Evolutionary conservation across 306 rosid species (phyloP), one percentile per base, ranked within the genome.

Genomic region (Lagenaria siceraria): DNA sequence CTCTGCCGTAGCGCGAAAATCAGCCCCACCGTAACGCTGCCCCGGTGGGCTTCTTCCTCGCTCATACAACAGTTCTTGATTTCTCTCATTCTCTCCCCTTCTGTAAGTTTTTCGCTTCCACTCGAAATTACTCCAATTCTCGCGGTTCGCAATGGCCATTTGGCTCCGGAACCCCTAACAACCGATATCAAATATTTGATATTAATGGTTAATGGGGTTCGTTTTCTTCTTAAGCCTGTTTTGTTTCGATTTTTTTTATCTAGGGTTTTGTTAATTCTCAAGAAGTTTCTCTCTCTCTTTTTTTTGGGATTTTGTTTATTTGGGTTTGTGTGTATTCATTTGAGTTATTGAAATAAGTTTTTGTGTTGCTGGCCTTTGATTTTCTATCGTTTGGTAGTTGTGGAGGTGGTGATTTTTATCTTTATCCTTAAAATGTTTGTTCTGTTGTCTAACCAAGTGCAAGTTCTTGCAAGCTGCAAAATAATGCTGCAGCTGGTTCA

Each of bases 1-100:
- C 24, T 68, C 74, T 11, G 74, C 54, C 35, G 33, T 40, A 66
- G 74, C 74, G 74, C 53, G 7, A 68, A 68, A 68, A 68, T 68
- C 74, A 12, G 74, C 54, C 25, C 35, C 54, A 12, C 74, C 72
- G 74, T 68, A 35, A 68, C 74, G 74, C 74, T 13, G 35, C 54
- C 8, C 53, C 33, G 74, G 74, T 14, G n/a, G 74, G n/a, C 54
- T 21, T 42, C 74, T 31, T 21, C 33, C 18, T 65, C 49, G 17
- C 10, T 62, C 68, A 19, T 0, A 10, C 72, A 65, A 36, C 8
- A 19, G 17, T 17, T 65, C 27, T 65, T 65, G 72, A 18, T 65
- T 18, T 35, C 72, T 31, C 52, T 13, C 3, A 12, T 46, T 46
- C 52, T 17, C 27, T 36, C 27, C 15, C 72, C 3, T 68, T 43